phyloP scores from a whole-genome alignment of 2,329 filamentous ascomycete genomes.

The Nigrospora sphaerica region DNA sequence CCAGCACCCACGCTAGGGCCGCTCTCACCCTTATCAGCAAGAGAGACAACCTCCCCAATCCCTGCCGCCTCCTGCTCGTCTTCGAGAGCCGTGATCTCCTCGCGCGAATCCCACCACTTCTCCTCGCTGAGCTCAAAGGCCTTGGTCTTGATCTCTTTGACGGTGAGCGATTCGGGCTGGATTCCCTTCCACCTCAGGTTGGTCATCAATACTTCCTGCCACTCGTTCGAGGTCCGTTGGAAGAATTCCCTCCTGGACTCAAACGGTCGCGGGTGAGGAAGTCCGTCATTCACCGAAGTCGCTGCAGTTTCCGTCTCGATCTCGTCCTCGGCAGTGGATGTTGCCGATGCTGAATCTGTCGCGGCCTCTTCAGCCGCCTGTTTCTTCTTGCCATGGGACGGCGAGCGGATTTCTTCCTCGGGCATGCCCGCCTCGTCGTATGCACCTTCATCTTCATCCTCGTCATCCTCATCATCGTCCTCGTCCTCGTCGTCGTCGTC shows the following conservation, averaged over 20 bases:
- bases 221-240: constrained; percentile 75
- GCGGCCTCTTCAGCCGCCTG: constrained; percentile 32
- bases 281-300: constrained; percentile 60
- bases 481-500: constrained; percentile 51
- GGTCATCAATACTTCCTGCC: constrained; percentile 82
- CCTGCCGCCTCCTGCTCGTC: constrained; percentile 94
- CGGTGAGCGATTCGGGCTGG: constrained; percentile 58
- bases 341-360: constrained; percentile 28
- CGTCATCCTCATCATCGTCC: constrained; percentile 47
- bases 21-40: constrained; percentile 63
- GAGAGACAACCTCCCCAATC: constrained; percentile 87
- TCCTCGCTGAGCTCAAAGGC: constrained; percentile 89
- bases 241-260: constrained; percentile 92
- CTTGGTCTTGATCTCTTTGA: constrained; percentile 89
- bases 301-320: constrained; percentile 35
- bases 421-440: constrained; percentile 43
- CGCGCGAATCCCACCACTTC: constrained; percentile 98
- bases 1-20: constrained; percentile 36
- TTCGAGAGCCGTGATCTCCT: constrained; percentile 85
- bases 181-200: constrained; percentile 62
- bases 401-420: constrained; percentile 38
- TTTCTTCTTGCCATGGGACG: constrained; percentile 52
- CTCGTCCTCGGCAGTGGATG: constrained; percentile 32
- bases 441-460: constrained; percentile 42
- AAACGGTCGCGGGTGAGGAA: constrained; percentile 74